phyloP scores from a whole-genome alignment of 148 eudicot genomes.

The Camellia sinensis region DNA sequence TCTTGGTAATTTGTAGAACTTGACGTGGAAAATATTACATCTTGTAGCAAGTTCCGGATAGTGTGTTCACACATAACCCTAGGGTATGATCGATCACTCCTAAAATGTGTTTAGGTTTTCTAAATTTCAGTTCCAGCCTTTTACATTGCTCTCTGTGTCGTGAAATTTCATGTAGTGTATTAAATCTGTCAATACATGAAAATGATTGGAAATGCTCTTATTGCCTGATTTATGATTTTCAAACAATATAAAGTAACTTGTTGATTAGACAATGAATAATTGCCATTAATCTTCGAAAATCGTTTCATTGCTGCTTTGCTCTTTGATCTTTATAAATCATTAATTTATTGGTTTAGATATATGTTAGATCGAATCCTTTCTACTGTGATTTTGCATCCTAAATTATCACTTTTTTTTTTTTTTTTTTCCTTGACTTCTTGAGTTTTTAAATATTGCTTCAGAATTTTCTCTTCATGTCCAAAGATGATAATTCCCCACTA shows the following conservation, averaged over 20 bases:
- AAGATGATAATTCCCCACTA: constrained; percentile 72
- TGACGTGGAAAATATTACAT: not conserved
- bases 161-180: not conserved
- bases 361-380: not conserved
- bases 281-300: no score
- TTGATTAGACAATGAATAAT: not conserved
- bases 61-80: not conserved
- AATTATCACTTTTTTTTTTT: not conserved
- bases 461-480: constrained; percentile 83
- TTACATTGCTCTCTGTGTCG: not conserved
- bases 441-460: constrained; percentile 36
- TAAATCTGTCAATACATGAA: not conserved
- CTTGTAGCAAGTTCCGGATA: not conserved
- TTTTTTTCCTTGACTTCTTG: constrained; percentile 9
- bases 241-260: no score
- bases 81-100: no score
- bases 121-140: not conserved
- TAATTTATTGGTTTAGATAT: not conserved
- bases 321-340: not conserved
- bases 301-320: not conserved
- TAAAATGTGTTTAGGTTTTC: not conserved
- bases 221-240: no score
- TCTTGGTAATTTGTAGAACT: not conserved
- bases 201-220: not conserved
- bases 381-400: not conserved